Evolutionary conservation across 2,329 filamentous ascomycete genomes (phyloP).

Genomic region (Sarocladium brachiariae): DNA sequence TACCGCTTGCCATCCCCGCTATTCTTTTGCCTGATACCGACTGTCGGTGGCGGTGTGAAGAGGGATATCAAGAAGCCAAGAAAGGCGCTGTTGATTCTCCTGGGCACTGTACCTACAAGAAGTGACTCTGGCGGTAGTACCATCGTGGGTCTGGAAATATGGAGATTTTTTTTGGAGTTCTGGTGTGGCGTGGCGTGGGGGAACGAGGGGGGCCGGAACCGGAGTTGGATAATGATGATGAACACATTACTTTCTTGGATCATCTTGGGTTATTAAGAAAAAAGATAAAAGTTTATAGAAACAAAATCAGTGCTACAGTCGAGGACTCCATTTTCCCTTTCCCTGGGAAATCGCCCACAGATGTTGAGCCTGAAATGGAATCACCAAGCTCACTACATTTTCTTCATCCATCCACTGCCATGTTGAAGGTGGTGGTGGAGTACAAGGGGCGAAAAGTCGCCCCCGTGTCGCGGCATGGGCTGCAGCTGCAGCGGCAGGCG

Average conservation of each 20-base stretch:
- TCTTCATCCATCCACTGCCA: no score
- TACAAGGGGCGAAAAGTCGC: background rate
- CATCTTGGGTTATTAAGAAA: no score
- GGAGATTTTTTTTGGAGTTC: background rate
- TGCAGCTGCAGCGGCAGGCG: background rate
- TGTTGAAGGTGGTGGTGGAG: background rate
- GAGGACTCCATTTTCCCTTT: no score
- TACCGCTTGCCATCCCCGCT: no score
- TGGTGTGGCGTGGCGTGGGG: background rate
- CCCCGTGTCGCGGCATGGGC: background rate
- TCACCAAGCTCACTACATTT: no score
- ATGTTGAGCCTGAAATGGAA: no score
- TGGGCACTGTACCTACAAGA: no score
- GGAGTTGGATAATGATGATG: background rate
- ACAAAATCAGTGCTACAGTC: no score
- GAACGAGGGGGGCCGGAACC: constrained; percentile 1
- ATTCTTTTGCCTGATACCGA: background rate
- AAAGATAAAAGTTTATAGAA: no score
- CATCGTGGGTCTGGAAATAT: constrained; percentile 9
- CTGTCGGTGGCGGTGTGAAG: constrained; percentile 7
- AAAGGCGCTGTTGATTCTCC: no score
- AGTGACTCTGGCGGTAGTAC: background rate
- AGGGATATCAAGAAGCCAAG: background rate
- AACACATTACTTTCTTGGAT: background rate
- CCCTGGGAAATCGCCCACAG: no score